Conservation (phyloP, 2,329 filamentous ascomycete genomes). For the Ascochyta viciae-villosae region DNA sequence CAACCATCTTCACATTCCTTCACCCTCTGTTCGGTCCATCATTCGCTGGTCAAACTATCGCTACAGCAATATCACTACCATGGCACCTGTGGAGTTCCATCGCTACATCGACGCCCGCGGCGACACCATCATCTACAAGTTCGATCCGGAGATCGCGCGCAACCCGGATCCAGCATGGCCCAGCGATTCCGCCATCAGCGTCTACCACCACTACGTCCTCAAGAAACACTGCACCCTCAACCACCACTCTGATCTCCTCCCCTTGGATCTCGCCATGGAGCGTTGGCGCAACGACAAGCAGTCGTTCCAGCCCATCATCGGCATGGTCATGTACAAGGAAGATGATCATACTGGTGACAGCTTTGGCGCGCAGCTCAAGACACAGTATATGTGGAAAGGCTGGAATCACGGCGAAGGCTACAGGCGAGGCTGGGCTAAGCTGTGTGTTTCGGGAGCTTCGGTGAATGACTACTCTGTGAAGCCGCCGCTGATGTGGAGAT, state of each 20-base stretch:
- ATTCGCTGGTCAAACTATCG: background rate
- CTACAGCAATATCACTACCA: background rate
- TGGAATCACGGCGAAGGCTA: slow-evolving; percentile 11
- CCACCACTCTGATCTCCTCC: slow-evolving; percentile 17
- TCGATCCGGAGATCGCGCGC: slow-evolving; percentile 20
- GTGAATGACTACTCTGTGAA: background rate
- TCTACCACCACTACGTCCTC: slow-evolving; percentile 20
- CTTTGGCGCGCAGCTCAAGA: background rate
- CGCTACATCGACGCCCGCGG: slow-evolving; percentile 22
- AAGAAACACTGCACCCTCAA: background rate
- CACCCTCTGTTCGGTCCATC: background rate
- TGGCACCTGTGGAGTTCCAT: slow-evolving; percentile 19
- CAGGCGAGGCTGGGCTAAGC: slow-evolving; percentile 12
- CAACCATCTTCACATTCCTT: background rate
- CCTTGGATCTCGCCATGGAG: slow-evolving; percentile 9
- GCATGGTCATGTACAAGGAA: slow-evolving; percentile 20
- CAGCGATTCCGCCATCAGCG: slow-evolving; percentile 15
- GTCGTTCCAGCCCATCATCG: slow-evolving; percentile 5
- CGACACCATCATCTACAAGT: slow-evolving; percentile 25
- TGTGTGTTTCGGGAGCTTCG: slow-evolving; percentile 1
- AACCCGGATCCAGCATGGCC: slow-evolving; percentile 2
- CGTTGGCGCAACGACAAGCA: slow-evolving; percentile 21
- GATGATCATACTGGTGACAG: background rate
- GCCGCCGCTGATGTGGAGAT: background rate
- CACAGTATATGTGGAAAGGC: slow-evolving; percentile 13